Percentiles rank a stretch among this genome's conserved stretches.
Evolutionary conservation across 164 flowering plant genomes (phyloP).

Genomic region (Nelumbo lutea): DNA sequence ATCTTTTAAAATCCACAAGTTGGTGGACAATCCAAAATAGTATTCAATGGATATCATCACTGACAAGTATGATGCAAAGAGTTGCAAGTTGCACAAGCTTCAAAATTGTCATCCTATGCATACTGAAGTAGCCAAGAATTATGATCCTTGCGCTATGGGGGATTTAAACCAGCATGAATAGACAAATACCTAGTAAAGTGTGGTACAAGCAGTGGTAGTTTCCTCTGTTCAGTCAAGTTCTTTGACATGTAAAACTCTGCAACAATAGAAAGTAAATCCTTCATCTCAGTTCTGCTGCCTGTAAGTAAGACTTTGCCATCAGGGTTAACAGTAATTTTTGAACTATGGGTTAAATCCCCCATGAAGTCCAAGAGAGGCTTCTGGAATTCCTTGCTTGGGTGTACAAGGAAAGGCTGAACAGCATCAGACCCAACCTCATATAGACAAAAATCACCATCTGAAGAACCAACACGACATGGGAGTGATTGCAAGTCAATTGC

Average conservation of each 20-base stretch:
- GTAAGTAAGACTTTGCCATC: constrained; percentile 41
- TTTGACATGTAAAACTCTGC: constrained; percentile 50
- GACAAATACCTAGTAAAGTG: constrained; percentile 49
- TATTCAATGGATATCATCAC: not conserved
- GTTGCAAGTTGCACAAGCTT: not conserved
- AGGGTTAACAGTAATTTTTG: constrained; percentile 33
- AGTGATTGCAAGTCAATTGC: constrained; percentile 20
- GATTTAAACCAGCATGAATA: not conserved
- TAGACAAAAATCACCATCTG: constrained; percentile 10
- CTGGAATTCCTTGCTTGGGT: constrained; percentile 32
- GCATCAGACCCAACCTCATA: constrained; percentile 12
- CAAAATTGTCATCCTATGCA: not conserved
- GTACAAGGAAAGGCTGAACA: constrained; percentile 29
- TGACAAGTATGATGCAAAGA: not conserved
- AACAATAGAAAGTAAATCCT: constrained; percentile 50
- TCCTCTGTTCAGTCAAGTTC: constrained; percentile 29
- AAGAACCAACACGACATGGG: constrained; percentile 8
- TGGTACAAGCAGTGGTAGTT: constrained; percentile 55
- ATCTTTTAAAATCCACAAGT: too few relatives aligned
- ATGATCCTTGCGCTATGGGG: not conserved
- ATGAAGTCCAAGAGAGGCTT: constrained; percentile 40
- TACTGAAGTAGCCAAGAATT: not conserved
- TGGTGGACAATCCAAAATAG: too few relatives aligned
- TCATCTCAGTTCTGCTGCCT: constrained; percentile 44
- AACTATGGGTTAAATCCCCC: constrained; percentile 34